Evolutionary conservation across 78 protist genomes (phyloP).

Genomic region (Paulinella micropora): DNA sequence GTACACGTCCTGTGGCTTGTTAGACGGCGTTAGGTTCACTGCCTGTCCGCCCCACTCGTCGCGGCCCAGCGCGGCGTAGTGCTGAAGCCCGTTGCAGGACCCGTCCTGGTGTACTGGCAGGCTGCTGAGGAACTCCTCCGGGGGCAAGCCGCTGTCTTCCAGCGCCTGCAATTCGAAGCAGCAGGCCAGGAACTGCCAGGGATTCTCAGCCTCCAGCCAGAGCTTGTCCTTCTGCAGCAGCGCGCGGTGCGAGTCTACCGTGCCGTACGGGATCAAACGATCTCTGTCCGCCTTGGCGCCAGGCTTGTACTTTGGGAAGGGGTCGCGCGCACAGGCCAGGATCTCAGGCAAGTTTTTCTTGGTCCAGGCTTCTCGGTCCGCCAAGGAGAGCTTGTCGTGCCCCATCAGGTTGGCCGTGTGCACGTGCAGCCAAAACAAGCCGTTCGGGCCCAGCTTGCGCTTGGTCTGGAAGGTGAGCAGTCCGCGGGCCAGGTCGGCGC

Average conservation of each 20-base stretch:
- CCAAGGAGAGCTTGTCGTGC: conserved; percentile 56
- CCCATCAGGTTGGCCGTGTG: conserved; percentile 79
- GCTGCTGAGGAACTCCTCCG: too few species aligned
- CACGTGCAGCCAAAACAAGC: conserved; percentile 55
- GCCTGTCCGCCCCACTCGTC: conserved; percentile 59
- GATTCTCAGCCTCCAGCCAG: conserved; percentile 60
- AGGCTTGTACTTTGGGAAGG: conserved; percentile 36
- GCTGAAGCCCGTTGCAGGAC: conserved; percentile 77
- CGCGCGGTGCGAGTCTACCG: background rate
- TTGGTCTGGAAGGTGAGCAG: conserved; percentile 32
- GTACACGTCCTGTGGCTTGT: conserved; percentile 58
- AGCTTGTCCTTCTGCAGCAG: conserved; percentile 8
- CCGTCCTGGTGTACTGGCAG: conserved; percentile 82
- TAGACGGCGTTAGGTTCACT: conserved; percentile 58
- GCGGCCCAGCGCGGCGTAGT: conserved; percentile 85
- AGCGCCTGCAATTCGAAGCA: conserved; percentile 37
- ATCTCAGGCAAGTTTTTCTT: conserved; percentile 35
- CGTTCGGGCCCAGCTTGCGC: conserved; percentile 1
- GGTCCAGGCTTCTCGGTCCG: conserved; percentile 41
- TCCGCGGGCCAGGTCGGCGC: conserved; percentile 61
- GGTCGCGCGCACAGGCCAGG: conserved; percentile 33
- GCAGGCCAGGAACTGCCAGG: conserved; percentile 61
- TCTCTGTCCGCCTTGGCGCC: background rate
- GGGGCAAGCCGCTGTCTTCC: conserved; percentile 27
- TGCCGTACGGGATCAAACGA: too few species aligned